Evolutionary conservation across 306 rosid species (phyloP).

Genomic region (Dicorynia guianensis): DNA sequence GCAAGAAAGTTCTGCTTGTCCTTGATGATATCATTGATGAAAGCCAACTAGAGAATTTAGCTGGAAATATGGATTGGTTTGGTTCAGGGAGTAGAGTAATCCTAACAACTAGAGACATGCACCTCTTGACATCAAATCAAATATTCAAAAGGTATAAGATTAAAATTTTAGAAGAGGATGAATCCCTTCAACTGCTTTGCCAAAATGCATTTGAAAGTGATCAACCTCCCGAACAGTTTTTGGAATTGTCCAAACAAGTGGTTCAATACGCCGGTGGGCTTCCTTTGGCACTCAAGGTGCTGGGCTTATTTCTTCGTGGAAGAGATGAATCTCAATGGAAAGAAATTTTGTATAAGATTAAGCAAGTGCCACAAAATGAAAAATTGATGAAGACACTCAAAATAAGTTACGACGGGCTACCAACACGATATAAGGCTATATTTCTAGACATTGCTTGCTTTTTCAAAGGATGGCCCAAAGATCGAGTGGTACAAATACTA

Average conservation of each 20-base stretch:
- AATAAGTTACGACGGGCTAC: constrained; percentile 15
- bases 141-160: background rate
- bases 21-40: constrained; percentile 18
- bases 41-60: background rate
- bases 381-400: background rate
- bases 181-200: constrained; percentile 14
- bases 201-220: background rate
- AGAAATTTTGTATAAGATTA: background rate
- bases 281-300: constrained; percentile 7
- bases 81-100: constrained; percentile 22
- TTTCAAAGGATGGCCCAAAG: constrained; percentile 14
- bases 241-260: background rate
- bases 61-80: background rate
- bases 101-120: constrained; percentile 5
- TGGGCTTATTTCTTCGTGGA: background rate
- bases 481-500: constrained; percentile 19
- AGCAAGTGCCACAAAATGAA: background rate
- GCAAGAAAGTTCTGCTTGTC: background rate
- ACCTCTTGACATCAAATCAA: background rate
- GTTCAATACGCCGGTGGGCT: background rate
- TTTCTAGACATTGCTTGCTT: constrained; percentile 38
- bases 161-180: background rate
- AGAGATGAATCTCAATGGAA: background rate
- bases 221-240: background rate
- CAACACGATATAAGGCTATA: background rate